phyloP scores from a whole-genome alignment of 768 basidiomycete species.

The Lactifluus volemus region DNA sequence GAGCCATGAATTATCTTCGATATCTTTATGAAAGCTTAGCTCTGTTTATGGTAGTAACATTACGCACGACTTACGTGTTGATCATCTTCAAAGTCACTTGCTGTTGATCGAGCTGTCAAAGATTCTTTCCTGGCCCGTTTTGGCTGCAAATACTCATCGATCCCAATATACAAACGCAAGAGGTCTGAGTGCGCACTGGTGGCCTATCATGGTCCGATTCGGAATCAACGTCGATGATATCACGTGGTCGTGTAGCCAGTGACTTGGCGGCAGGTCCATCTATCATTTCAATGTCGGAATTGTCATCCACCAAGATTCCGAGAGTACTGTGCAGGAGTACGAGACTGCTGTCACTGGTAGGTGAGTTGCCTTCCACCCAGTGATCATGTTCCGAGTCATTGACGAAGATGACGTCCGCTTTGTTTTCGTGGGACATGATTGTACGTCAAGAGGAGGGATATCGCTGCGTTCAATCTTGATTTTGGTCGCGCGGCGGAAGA shows the following conservation, averaged over 20 bases:
- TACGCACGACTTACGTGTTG: not conserved
- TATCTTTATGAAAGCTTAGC: not conserved
- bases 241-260: not conserved
- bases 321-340: not conserved
- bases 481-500: not conserved
- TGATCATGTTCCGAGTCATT: not conserved
- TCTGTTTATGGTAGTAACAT: not conserved
- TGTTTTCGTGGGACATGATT: not conserved
- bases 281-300: not conserved
- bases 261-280: not conserved
- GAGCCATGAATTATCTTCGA: not conserved
- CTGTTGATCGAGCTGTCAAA: not conserved
- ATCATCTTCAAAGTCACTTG: not conserved
- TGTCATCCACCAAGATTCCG: not conserved
- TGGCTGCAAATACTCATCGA: not conserved
- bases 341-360: not conserved
- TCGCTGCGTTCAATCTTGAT: not conserved
- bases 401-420: not conserved
- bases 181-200: not conserved
- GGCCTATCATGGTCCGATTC: not conserved
- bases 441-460: not conserved
- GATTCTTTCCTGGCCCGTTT: not conserved
- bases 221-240: not conserved
- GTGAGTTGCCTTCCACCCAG: not conserved
- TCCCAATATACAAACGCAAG: not conserved